Evolutionary conservation across 352 stramenopile species (phyloP).

Genomic region (Globisporangium nagaii): DNA sequence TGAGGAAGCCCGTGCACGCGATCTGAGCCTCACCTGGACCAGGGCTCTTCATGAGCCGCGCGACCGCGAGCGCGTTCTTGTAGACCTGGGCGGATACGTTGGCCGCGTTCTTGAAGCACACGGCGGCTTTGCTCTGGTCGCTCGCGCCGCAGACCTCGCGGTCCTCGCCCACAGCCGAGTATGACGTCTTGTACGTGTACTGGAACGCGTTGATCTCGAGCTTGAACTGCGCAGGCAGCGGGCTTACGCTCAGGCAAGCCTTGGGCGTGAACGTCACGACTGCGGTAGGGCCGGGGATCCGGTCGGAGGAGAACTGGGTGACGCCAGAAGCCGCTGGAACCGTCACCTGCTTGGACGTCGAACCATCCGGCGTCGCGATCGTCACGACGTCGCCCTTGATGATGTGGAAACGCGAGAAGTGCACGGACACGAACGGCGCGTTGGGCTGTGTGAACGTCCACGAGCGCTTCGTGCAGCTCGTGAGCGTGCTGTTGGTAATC

Average conservation of each 20-base stretch:
- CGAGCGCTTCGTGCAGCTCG: conserved; percentile 11
- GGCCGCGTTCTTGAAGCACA: conserved; percentile 26
- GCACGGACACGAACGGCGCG: conserved; percentile 34
- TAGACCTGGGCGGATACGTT: conserved; percentile 15
- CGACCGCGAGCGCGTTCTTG: conserved; percentile 23
- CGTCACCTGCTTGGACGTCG: conserved; percentile 13
- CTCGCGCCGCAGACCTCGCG: conserved; percentile 22
- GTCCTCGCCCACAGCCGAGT: conserved; percentile 10
- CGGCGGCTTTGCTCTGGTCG: conserved; percentile 26
- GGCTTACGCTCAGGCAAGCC: background rate
- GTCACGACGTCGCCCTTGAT: conserved; percentile 21
- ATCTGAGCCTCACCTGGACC: conserved; percentile 8
- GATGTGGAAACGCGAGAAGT: conserved; percentile 35
- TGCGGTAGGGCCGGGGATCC: conserved; percentile 18
- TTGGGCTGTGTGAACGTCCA: conserved; percentile 19
- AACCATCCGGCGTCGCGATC: conserved; percentile 16
- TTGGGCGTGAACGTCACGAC: conserved; percentile 24
- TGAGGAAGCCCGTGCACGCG: conserved; percentile 38
- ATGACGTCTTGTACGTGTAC: conserved; percentile 13
- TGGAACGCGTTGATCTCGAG: conserved; percentile 30
- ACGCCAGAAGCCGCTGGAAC: conserved; percentile 13
- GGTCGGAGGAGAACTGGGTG: conserved; percentile 26
- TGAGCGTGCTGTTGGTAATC: conserved; percentile 29
- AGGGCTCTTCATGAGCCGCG: conserved; percentile 27
- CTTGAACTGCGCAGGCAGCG: conserved; percentile 13